Conservation (phyloP, 2,329 filamentous ascomycete genomes). For the Arthrocladium fulminans region DNA sequence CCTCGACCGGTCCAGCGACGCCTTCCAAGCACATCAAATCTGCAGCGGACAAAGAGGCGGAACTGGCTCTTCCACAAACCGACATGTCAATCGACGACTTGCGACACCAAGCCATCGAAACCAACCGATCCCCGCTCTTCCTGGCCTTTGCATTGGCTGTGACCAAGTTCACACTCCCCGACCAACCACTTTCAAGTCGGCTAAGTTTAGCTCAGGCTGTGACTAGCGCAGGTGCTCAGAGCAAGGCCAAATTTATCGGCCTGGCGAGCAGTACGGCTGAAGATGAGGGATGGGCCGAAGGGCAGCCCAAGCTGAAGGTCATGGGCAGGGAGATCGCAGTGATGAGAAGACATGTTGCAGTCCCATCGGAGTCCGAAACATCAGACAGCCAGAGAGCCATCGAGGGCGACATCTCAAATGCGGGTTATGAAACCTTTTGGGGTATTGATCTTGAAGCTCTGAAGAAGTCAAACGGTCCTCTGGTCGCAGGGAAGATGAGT, state of each 20-base stretch:
- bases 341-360: constrained; percentile 49
- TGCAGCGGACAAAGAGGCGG: constrained; percentile 25
- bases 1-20: constrained; percentile 27
- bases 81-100: constrained; percentile 41
- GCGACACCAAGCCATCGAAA: constrained; percentile 50
- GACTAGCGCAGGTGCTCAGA: constrained; percentile 69
- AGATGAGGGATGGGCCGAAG: constrained; percentile 63
- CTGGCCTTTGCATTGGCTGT: constrained; percentile 69
- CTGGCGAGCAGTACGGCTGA: constrained; percentile 59
- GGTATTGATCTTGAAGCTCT: constrained; percentile 50
- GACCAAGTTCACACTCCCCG: constrained; percentile 71
- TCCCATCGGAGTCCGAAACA: constrained; percentile 47
- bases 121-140: constrained; percentile 73
- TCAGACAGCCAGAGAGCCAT: constrained; percentile 7
- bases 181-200: constrained; percentile 74
- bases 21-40: neutral
- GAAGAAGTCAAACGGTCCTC: constrained; percentile 36
- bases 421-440: constrained; percentile 42
- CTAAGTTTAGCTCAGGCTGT: constrained; percentile 76
- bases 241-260: constrained; percentile 66
- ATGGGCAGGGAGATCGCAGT: constrained; percentile 67
- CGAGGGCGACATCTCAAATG: constrained; percentile 9
- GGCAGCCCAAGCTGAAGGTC: constrained; percentile 63
- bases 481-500: constrained; percentile 17
- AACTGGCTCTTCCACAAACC: constrained; percentile 28